Conservation (phyloP, 2,329 filamentous ascomycete genomes). For the Colletotrichum endophyticum region DNA sequence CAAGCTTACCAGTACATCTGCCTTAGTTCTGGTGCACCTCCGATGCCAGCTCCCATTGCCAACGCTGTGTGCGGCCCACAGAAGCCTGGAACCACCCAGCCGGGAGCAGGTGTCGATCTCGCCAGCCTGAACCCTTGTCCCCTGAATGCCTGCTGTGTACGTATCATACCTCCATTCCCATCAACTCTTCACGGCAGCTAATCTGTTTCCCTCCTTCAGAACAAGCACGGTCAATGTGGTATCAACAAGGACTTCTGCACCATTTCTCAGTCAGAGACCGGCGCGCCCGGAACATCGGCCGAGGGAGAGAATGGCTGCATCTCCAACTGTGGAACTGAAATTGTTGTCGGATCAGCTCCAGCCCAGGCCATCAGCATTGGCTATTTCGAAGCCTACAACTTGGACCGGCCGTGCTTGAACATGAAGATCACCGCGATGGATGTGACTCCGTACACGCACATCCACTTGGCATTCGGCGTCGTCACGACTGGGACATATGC, state of each 20-base stretch:
- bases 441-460: slow-evolving; percentile 27
- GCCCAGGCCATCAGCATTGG: slow-evolving; percentile 22
- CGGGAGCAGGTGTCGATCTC: not conserved
- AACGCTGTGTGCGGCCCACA: slow-evolving; percentile 27
- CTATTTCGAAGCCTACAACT: slow-evolving; percentile 40
- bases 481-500: not conserved
- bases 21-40: slow-evolving; percentile 24
- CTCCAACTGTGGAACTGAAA: slow-evolving; percentile 36
- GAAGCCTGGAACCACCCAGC: not conserved
- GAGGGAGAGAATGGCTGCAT: slow-evolving; percentile 31
- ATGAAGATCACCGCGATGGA: slow-evolving; percentile 27
- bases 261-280: slow-evolving; percentile 13
- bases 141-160: slow-evolving; percentile 30
- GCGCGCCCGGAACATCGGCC: slow-evolving; percentile 21
- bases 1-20: slow-evolving; percentile 22
- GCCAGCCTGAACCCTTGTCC: slow-evolving; percentile 31
- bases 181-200: too few species aligned
- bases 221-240: slow-evolving; percentile 50
- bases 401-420: slow-evolving; percentile 32
- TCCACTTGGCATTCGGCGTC: slow-evolving; percentile 40
- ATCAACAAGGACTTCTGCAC: slow-evolving; percentile 47
- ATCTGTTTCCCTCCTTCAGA: not conserved
- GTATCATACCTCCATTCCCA: too few species aligned
- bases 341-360: slow-evolving; percentile 24
- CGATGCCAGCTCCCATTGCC: slow-evolving; percentile 22